Evolutionary conservation across 2,329 filamentous ascomycete species (phyloP).

Genomic region (Aspergillus melleus): DNA sequence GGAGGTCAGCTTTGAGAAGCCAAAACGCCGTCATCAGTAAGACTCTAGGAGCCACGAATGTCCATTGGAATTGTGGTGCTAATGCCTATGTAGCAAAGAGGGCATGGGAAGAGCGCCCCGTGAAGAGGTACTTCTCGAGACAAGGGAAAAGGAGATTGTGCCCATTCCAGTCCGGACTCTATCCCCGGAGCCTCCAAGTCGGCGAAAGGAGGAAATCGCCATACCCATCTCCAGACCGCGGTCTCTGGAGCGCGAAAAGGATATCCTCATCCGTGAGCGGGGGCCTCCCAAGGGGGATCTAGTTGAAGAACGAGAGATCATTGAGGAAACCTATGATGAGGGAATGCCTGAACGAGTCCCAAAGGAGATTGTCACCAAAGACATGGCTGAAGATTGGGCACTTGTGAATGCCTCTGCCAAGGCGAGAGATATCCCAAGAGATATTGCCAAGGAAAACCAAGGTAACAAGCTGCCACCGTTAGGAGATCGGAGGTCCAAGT

Average conservation of each 20-base stretch:
- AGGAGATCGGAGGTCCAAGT: slow-evolving; percentile 72
- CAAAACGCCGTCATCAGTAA: slow-evolving; percentile 57
- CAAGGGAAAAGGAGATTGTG: slow-evolving; percentile 45
- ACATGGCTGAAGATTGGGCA: slow-evolving; percentile 69
- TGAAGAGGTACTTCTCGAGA: slow-evolving; percentile 64
- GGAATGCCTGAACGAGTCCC: slow-evolving; percentile 57
- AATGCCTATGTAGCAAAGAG: slow-evolving; percentile 3
- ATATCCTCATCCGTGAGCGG: slow-evolving; percentile 21
- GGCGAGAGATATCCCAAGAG: slow-evolving; percentile 74
- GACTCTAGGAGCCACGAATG: slow-evolving; percentile 12
- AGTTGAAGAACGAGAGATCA: slow-evolving; percentile 48
- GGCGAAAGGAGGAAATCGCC: slow-evolving; percentile 23
- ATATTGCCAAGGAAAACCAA: slow-evolving; percentile 66
- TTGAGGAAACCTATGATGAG: slow-evolving; percentile 61
- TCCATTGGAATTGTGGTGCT: background rate
- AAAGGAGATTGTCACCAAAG: slow-evolving; percentile 52
- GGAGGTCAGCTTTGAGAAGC: slow-evolving; percentile 51
- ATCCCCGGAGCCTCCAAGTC: slow-evolving; percentile 21
- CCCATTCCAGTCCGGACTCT: slow-evolving; percentile 36
- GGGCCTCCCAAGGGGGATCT: slow-evolving; percentile 8
- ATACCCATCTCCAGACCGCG: slow-evolving; percentile 28
- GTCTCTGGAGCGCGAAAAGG: slow-evolving; percentile 28
- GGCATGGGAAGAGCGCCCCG: slow-evolving; percentile 54
- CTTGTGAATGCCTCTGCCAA: slow-evolving; percentile 83
- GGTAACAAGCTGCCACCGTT: slow-evolving; percentile 79